Conservation (phyloP, 164 flowering plant genomes). For the Macadamia tetraphylla region DNA sequence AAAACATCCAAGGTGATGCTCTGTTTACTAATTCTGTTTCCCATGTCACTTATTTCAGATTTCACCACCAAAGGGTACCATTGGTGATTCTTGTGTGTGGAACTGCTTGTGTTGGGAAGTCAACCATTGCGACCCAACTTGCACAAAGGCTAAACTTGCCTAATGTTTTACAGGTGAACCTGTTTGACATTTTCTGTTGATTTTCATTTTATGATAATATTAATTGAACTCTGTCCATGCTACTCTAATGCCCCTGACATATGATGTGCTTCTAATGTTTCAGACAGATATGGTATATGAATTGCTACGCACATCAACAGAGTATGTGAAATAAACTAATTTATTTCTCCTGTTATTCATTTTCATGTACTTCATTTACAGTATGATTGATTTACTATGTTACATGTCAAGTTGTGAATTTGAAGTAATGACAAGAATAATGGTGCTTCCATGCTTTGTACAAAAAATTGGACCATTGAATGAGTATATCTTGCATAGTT, state of each 20-base stretch:
- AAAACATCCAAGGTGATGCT: no score
- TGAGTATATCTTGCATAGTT: no score
- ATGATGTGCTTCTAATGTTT: slow-evolving; percentile 15
- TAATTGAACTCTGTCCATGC: neutral
- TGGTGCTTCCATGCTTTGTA: neutral
- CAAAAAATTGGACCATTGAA: neutral
- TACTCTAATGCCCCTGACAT: slow-evolving; percentile 8
- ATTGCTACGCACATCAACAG: slow-evolving; percentile 90
- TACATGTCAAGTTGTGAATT: neutral
- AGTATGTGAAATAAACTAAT: slow-evolving; percentile 45
- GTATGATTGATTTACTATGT: neutral
- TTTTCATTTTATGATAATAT: neutral
- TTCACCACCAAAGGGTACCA: slow-evolving; percentile 98
- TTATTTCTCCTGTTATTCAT: neutral
- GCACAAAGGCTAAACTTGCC: slow-evolving; percentile 97
- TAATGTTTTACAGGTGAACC: slow-evolving; percentile 84
- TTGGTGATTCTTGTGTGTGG: slow-evolving; percentile 97
- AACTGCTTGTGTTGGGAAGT: slow-evolving; percentile 96
- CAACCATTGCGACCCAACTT: slow-evolving; percentile 97
- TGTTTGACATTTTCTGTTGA: neutral
- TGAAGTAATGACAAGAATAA: neutral
- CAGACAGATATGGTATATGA: slow-evolving; percentile 99
- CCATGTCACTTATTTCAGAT: slow-evolving; percentile 35
- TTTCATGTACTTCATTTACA: neutral
- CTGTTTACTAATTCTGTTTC: neutral